Conservation (phyloP, 257 asterid species). For the Salvia hispanica region DNA sequence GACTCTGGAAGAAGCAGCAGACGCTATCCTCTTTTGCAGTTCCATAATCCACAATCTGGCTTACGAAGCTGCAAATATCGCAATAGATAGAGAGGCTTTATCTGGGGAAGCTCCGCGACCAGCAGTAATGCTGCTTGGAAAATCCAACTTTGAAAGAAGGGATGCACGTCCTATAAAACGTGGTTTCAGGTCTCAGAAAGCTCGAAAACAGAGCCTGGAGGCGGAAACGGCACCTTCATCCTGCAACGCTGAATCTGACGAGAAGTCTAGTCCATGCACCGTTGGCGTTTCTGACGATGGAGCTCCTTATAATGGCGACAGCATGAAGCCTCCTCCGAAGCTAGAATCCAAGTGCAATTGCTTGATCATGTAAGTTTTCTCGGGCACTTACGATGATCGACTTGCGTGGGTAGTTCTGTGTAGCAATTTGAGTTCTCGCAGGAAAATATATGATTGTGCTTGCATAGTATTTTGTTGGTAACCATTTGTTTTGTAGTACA, state of each 20-base stretch:
- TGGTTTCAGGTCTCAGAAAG: conserved; percentile 55
- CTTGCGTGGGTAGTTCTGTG: not conserved
- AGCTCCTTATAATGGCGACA: conserved; percentile 53
- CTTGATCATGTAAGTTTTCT: conserved; percentile 62
- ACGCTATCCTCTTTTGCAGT: conserved; percentile 90
- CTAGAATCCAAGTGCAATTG: conserved; percentile 95
- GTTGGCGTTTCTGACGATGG: conserved; percentile 16
- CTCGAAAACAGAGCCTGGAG: conserved; percentile 48
- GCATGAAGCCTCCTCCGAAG: conserved; percentile 75
- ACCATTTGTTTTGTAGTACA: conserved; percentile 34
- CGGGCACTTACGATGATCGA: not conserved
- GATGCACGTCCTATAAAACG: conserved; percentile 47
- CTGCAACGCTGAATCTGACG: conserved; percentile 39
- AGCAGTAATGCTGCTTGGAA: conserved; percentile 44
- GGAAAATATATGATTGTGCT: not conserved
- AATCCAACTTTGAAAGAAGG: conserved; percentile 51
- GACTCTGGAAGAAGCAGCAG: conserved; percentile 92
- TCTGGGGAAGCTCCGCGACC: conserved; percentile 54
- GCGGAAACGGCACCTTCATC: conserved; percentile 46
- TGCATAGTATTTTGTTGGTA: conserved; percentile 34
- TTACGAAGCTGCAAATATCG: conserved; percentile 79
- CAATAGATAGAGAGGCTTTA: conserved; percentile 58
- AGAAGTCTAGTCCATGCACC: conserved; percentile 42
- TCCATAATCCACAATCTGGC: conserved; percentile 87
- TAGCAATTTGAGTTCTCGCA: not conserved